A percentile compares a stretch with the other conserved stretches of the same genome.
phyloP scores from a whole-genome alignment of 208 protist genomes.

The Acanthamoeba castellanii region DNA sequence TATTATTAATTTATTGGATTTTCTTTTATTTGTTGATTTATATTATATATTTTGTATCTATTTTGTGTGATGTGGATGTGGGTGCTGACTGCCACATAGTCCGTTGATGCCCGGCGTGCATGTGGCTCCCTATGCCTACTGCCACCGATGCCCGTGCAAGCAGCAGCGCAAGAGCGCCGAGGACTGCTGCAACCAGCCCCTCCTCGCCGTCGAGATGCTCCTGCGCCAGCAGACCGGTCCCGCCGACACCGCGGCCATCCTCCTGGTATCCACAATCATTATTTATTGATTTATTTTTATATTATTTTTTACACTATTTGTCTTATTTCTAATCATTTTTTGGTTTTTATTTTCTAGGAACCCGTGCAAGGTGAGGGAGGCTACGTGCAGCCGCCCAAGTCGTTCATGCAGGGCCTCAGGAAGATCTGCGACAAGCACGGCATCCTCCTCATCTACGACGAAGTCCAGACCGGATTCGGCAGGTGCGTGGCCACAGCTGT shows the following conservation, averaged over 20 bases:
- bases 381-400: slow-evolving; percentile 53
- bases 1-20: background rate
- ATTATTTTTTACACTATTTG: background rate
- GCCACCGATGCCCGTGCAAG: slow-evolving; percentile 51
- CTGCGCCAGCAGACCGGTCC: slow-evolving; percentile 80
- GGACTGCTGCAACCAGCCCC: slow-evolving; percentile 70
- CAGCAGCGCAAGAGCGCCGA: slow-evolving; percentile 29
- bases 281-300: background rate
- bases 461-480: slow-evolving; percentile 87
- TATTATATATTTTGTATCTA: background rate
- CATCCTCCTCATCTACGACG: slow-evolving; percentile 78
- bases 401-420: slow-evolving; percentile 72
- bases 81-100: background rate
- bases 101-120: slow-evolving; percentile 80
- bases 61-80: too few relatives aligned
- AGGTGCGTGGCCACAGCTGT: background rate
- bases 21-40: too few relatives aligned
- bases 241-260: slow-evolving; percentile 77
- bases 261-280: slow-evolving; percentile 73
- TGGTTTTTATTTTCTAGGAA: slow-evolving; percentile 57
- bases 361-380: slow-evolving; percentile 78
- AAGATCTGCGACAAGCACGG: slow-evolving; percentile 70
- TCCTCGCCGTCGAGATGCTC: slow-evolving; percentile 80
- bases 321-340: background rate
- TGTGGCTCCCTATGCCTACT: slow-evolving; percentile 82